These are phyloP conservation scores for Colletotrichum sp. DNA, from an alignment of 2,329 filamentous ascomycete genomes.

Conservation along the genomic window DNA sequence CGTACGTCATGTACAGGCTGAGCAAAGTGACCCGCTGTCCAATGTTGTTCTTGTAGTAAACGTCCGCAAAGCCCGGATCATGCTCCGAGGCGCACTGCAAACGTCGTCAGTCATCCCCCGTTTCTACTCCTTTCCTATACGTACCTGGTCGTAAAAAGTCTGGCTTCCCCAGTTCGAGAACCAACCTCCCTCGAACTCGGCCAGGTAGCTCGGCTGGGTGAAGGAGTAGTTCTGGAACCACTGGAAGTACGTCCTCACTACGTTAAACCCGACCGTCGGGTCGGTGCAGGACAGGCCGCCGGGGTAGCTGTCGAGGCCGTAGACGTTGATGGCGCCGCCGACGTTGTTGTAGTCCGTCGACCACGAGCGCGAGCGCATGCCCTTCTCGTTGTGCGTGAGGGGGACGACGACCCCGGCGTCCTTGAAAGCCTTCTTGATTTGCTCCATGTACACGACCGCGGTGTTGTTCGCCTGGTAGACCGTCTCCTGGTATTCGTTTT, in stretches of 20 bases:
- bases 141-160: slow-evolving; percentile 51
- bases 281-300: slow-evolving; percentile 65
- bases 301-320: slow-evolving; percentile 70
- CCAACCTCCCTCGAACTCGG: slow-evolving; percentile 59
- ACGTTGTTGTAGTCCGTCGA: slow-evolving; percentile 60
- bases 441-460: slow-evolving; percentile 37
- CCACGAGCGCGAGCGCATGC: slow-evolving; percentile 44
- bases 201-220: slow-evolving; percentile 57
- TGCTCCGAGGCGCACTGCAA: slow-evolving; percentile 65
- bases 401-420: slow-evolving; percentile 76
- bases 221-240: slow-evolving; percentile 62
- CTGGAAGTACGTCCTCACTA: slow-evolving; percentile 56
- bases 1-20: slow-evolving; percentile 80
- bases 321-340: slow-evolving; percentile 47
- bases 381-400: slow-evolving; percentile 76
- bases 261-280: slow-evolving; percentile 40
- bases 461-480: slow-evolving; percentile 46
- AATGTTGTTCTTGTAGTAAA: slow-evolving; percentile 81
- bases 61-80: slow-evolving; percentile 74
- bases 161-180: slow-evolving; percentile 58
- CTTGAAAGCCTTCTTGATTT: slow-evolving; percentile 69
- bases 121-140: background rate
- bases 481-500: slow-evolving; percentile 77
- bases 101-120: slow-evolving; percentile 54
- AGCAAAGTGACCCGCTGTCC: slow-evolving; percentile 70